Percentiles rank a stretch among this genome's conserved stretches.
Evolutionary conservation across 2,329 filamentous ascomycete species (phyloP).

Genomic region (Aspergillaceae sp.): DNA sequence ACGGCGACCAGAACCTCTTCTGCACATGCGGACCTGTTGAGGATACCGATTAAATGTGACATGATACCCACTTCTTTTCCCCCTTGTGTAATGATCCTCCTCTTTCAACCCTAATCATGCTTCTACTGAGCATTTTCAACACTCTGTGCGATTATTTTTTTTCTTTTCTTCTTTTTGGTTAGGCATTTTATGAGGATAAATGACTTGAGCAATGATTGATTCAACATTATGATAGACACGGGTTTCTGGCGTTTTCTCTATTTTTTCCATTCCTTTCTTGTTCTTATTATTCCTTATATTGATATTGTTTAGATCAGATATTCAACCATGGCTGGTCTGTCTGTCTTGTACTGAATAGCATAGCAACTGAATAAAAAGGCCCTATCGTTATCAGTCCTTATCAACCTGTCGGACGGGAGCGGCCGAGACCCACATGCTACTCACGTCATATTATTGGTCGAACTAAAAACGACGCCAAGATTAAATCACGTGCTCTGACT

Average conservation of each 20-base stretch:
- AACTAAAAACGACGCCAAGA: neutral
- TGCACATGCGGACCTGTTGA: conserved; percentile 87
- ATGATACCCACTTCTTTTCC: conserved; percentile 29
- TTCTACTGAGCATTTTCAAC: conserved; percentile 12
- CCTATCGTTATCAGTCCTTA: no score
- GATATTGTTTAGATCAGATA: neutral
- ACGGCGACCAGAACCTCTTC: conserved; percentile 86
- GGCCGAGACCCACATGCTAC: no score
- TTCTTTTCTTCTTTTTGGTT: neutral
- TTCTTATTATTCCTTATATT: neutral
- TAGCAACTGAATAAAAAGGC: no score
- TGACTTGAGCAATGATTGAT: conserved; percentile 6
- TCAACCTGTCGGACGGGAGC: no score
- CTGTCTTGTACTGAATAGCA: no score
- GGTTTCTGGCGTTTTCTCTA: conserved; percentile 8
- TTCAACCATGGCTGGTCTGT: neutral
- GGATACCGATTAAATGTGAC: conserved; percentile 32
- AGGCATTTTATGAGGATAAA: conserved; percentile 3
- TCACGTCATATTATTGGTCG: no score
- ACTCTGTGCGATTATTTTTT: conserved; percentile 4
- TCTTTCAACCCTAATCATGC: neutral
- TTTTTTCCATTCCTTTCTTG: conserved; percentile 2
- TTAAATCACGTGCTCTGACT: neutral
- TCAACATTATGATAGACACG: conserved; percentile 22
- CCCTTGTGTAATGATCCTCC: no score